phyloP scores from a whole-genome alignment of 1,284 basidiomycete genomes.

The Testicularia cyperi region DNA sequence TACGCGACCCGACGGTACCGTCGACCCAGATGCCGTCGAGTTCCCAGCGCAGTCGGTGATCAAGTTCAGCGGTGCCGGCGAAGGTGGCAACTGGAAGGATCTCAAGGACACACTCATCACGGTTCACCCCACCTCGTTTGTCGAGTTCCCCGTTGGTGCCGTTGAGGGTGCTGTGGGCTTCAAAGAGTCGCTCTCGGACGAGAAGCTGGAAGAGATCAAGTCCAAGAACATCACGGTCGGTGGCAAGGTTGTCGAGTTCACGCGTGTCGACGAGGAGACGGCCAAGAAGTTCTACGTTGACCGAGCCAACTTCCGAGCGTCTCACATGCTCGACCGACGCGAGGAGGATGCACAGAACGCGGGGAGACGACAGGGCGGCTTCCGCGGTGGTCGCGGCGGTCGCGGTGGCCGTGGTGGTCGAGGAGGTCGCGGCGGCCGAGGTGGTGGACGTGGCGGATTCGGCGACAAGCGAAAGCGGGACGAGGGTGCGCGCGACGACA shows the following conservation, averaged over 20 bases:
- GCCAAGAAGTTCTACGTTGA: slow-evolving; percentile 74
- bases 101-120: slow-evolving; percentile 62
- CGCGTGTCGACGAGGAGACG: slow-evolving; percentile 65
- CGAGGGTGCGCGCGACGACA: slow-evolving; percentile 16
- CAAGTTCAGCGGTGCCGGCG: slow-evolving; percentile 65
- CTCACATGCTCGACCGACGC: slow-evolving; percentile 61
- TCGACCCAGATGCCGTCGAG: slow-evolving; percentile 70
- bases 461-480: slow-evolving; percentile 46
- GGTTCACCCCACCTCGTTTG: slow-evolving; percentile 49
- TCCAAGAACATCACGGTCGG: slow-evolving; percentile 61
- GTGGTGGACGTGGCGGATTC: slow-evolving; percentile 53
- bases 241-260: slow-evolving; percentile 60
- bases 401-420: slow-evolving; percentile 60
- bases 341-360: slow-evolving; percentile 61
- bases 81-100: slow-evolving; percentile 63
- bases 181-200: slow-evolving; percentile 62
- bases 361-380: slow-evolving; percentile 63
- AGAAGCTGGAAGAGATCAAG: slow-evolving; percentile 62
- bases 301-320: slow-evolving; percentile 67
- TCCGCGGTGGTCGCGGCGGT: slow-evolving; percentile 57
- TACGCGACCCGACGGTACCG: slow-evolving; percentile 69
- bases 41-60: slow-evolving; percentile 73
- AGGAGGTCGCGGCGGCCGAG: slow-evolving; percentile 50
- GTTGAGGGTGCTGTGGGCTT: slow-evolving; percentile 62
- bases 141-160: slow-evolving; percentile 54